A percentile compares a stretch with the other conserved stretches of the same genome.
Conservation (phyloP, 2,329 filamentous ascomycete species). For the Alternaria sp. region DNA sequence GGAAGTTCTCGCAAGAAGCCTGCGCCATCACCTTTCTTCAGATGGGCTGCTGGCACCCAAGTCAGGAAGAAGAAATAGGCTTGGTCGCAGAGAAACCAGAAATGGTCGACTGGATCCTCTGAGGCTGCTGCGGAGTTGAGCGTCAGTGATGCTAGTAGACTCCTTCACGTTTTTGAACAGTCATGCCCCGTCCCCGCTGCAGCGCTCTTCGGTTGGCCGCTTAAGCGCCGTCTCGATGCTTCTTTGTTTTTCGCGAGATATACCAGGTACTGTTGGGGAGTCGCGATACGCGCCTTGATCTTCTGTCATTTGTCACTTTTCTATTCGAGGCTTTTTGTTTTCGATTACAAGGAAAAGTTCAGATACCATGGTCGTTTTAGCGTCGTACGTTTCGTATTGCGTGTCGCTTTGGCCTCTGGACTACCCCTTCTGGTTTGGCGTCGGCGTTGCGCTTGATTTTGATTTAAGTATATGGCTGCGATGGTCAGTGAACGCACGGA, state of each 20-base stretch:
- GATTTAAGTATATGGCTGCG: background rate
- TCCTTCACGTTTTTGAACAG: background rate
- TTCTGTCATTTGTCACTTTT: background rate
- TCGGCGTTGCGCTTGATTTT: slow-evolving; percentile 9
- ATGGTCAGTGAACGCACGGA: background rate
- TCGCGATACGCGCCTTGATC: background rate
- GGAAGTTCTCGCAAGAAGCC: slow-evolving; percentile 20
- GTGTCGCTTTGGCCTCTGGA: slow-evolving; percentile 12
- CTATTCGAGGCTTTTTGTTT: slow-evolving; percentile 2
- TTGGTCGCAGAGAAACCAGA: background rate
- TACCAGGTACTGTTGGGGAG: background rate
- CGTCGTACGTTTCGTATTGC: slow-evolving; percentile 13
- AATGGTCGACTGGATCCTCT: background rate
- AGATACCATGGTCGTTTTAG: slow-evolving; percentile 29
- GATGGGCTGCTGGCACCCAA: slow-evolving; percentile 32
- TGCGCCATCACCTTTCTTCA: slow-evolving; percentile 26
- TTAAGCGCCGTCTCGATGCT: background rate
- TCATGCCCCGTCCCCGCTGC: background rate
- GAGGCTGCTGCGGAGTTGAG: background rate
- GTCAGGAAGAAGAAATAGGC: slow-evolving; percentile 16
- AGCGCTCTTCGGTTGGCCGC: background rate
- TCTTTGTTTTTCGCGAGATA: background rate
- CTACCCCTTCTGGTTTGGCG: slow-evolving; percentile 5
- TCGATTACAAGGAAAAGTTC: slow-evolving; percentile 25
- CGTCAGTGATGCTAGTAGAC: background rate